Percentiles rank a stretch among this genome's conserved stretches.
These are phyloP conservation scores for Epichloe brachyelytri DNA, from an alignment of 2,329 filamentous ascomycete genomes.

Conservation along the genomic window DNA sequence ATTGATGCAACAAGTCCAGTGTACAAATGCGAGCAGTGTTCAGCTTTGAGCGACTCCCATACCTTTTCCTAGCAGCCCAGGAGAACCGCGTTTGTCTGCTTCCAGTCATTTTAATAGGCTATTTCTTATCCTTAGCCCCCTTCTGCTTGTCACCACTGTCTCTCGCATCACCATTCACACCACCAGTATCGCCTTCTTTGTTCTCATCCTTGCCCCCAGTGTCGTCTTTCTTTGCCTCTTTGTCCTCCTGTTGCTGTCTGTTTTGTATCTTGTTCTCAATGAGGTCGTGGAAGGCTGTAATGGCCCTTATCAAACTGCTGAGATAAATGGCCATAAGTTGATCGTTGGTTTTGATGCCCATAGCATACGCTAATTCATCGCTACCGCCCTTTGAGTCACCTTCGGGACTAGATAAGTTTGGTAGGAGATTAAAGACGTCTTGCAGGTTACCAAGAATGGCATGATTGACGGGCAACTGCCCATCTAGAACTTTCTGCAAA, in stretches of 20 bases:
- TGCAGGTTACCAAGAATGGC: conserved; percentile 96
- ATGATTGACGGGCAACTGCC: conserved; percentile 89
- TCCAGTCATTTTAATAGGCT: conserved; percentile 4
- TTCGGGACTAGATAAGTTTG: conserved; percentile 81
- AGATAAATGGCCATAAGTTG: conserved; percentile 98
- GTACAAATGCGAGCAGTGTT: background rate
- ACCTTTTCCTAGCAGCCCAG: background rate
- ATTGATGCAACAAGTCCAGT: background rate
- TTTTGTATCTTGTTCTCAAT: conserved; percentile 99
- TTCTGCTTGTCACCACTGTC: conserved; percentile 41
- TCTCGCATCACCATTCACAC: conserved; percentile 34
- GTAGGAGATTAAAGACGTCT: conserved; percentile 96
- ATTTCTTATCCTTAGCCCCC: conserved; percentile 39
- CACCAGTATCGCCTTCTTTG: conserved; percentile 34
- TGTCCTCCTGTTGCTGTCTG: conserved; percentile 90
- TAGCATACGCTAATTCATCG: conserved; percentile 82
- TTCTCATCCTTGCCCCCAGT: conserved; percentile 45
- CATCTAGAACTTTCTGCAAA: conserved; percentile 88
- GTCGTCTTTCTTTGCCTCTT: conserved; percentile 74
- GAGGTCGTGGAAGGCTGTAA: conserved; percentile 96
- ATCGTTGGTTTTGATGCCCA: conserved; percentile 99
- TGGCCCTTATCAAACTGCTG: conserved; percentile 89
- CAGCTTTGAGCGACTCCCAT: background rate
- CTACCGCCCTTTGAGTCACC: conserved; percentile 52
- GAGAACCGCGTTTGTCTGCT: background rate